Conservation (phyloP, 768 basidiomycete genomes). For the Boletus rubescentipes region DNA sequence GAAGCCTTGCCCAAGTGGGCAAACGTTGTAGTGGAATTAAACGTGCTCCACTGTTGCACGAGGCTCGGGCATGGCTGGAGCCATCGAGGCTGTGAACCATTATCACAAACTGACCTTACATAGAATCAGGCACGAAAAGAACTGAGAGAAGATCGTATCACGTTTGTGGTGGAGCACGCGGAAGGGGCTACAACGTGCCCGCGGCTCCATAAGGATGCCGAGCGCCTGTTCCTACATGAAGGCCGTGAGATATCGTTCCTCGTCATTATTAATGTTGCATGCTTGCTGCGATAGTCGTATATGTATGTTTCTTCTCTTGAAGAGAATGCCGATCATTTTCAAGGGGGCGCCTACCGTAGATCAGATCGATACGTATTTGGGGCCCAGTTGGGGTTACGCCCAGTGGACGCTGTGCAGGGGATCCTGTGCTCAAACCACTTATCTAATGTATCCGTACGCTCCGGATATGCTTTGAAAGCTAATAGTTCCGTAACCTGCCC, state of each 20-base stretch:
- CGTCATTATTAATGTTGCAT: background rate
- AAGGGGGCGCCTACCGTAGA: background rate
- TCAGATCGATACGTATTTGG: constrained; percentile 2
- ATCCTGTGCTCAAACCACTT: background rate
- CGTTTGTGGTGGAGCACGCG: constrained; percentile 9
- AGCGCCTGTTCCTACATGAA: background rate
- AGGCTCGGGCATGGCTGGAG: constrained; percentile 1
- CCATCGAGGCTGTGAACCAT: background rate
- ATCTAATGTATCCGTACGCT: background rate
- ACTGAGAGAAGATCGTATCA: constrained; percentile 1
- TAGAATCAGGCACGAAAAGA: background rate
- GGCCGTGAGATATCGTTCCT: background rate
- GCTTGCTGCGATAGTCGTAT: background rate
- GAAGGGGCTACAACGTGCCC: constrained; percentile 6
- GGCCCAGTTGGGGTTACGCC: background rate
- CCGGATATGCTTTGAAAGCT: background rate
- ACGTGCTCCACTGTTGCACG: constrained; percentile 2
- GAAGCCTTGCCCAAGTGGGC: background rate
- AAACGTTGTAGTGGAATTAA: background rate
- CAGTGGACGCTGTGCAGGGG: background rate
- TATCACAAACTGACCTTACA: background rate
- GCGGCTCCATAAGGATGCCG: background rate
- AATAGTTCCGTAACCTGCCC: background rate
- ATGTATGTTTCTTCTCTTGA: background rate
- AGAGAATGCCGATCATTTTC: constrained; percentile 11